phyloP scores from a whole-genome alignment of 2,329 filamentous ascomycete species.

The Sclerotinia sclerotiorum region DNA sequence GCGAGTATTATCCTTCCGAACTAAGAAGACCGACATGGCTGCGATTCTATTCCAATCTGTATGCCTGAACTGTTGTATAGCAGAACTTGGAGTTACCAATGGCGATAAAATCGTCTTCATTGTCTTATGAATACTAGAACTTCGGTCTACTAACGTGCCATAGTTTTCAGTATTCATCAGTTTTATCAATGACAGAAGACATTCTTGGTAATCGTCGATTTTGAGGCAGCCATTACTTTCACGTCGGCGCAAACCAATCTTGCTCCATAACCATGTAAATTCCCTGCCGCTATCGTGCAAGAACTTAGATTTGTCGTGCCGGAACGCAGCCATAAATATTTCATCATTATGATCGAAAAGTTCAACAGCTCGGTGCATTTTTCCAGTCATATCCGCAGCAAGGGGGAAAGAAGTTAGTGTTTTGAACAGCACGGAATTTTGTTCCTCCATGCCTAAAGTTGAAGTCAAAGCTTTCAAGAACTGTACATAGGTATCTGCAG shows the following conservation, averaged over 20 bases:
- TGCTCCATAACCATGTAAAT: constrained; percentile 30
- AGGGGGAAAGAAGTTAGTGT: constrained; percentile 19
- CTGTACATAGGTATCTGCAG: neutral
- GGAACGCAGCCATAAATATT: constrained; percentile 38
- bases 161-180: neutral
- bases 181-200: constrained; percentile 23
- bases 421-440: neutral
- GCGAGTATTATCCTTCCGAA: constrained; percentile 22
- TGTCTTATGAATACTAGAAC: neutral
- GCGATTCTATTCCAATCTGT: constrained; percentile 25
- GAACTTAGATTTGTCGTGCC: constrained; percentile 29
- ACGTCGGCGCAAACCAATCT: constrained; percentile 29
- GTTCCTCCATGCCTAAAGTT: neutral
- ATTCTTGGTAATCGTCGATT: constrained; percentile 30
- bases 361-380: constrained; percentile 26
- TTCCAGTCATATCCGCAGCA: constrained; percentile 31
- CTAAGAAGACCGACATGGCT: constrained; percentile 26
- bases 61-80: neutral
- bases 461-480: neutral
- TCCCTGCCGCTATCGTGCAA: constrained; percentile 27
- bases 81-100: constrained; percentile 24
- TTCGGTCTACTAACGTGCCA: neutral
- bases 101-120: constrained; percentile 25
- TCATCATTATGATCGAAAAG: constrained; percentile 35
- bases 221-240: constrained; percentile 18